A percentile compares a stretch with the other conserved stretches of the same genome.
Conservation (phyloP, 768 basidiomycete species). For the Podaxis pistillaris region DNA sequence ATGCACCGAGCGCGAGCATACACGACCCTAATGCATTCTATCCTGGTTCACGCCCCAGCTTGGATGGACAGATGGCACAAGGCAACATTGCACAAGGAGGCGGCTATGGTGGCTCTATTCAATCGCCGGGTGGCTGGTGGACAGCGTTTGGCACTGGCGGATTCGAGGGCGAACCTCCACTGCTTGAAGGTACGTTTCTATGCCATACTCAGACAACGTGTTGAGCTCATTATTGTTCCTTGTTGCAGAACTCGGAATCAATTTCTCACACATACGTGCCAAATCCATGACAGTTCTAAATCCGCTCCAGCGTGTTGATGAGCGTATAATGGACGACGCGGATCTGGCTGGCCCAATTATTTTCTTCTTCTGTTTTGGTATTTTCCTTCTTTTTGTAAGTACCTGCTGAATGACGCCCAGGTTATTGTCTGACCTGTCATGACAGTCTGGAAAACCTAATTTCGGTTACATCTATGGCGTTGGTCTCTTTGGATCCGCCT, state of each 20-base stretch:
- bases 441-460: conserved; percentile 94
- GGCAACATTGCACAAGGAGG: conserved; percentile 13
- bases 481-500: conserved; percentile 88
- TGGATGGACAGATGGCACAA: conserved; percentile 68
- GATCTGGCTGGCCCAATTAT: conserved; percentile 95
- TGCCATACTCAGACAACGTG: background rate
- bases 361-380: conserved; percentile 93
- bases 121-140: conserved; percentile 82
- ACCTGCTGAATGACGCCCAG: background rate
- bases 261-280: conserved; percentile 91
- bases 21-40: conserved; percentile 58
- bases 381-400: conserved; percentile 88
- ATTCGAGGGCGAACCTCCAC: conserved; percentile 92
- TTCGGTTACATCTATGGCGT: conserved; percentile 99
- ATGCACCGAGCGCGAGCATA: conserved; percentile 48
- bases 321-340: conserved; percentile 98
- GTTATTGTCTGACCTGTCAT: conserved; percentile 14
- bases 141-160: conserved; percentile 95
- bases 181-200: conserved; percentile 77
- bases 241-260: conserved; percentile 87
- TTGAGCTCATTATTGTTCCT: background rate
- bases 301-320: conserved; percentile 79
- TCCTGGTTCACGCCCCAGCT: conserved; percentile 67
- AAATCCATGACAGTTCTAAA: conserved; percentile 97
- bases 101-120: conserved; percentile 48